These are phyloP conservation scores for Orychophragmus violaceus DNA, from an alignment of 345 rosid genomes.

Conservation along the genomic window DNA sequence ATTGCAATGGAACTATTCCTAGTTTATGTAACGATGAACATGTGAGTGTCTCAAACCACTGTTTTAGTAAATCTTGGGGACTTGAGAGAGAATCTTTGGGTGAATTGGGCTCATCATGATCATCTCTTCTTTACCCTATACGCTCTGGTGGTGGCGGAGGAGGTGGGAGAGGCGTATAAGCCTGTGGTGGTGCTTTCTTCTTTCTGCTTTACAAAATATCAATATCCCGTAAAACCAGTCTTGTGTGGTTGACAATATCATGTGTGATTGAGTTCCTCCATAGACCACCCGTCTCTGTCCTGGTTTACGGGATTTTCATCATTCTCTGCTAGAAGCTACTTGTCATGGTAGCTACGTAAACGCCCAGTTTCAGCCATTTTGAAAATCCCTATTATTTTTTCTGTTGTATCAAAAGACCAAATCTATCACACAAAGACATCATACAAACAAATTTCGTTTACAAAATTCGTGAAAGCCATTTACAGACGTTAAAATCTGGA, in stretches of 20 bases:
- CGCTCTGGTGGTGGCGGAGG: too few relatives aligned
- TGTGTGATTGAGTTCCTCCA: conserved; percentile 77
- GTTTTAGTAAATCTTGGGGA: conserved; percentile 23
- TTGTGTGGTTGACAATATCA: conserved; percentile 42
- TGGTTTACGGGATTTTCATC: conserved; percentile 56
- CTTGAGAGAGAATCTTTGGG: conserved; percentile 22
- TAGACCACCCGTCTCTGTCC: conserved; percentile 44
- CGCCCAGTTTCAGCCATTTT: conserved; percentile 50
- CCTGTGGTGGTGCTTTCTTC: conserved; percentile 4
- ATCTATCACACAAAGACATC: too few relatives aligned
- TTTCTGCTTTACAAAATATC: conserved; percentile 43
- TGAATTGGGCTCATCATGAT: too few relatives aligned
- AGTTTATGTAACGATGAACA: too few relatives aligned
- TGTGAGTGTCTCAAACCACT: conserved; percentile 30
- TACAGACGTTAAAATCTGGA: background rate
- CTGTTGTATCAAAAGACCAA: background rate
- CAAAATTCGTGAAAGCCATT: background rate
- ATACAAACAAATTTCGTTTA: background rate
- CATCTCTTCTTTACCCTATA: too few relatives aligned
- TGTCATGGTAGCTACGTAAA: too few relatives aligned
- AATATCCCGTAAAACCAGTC: conserved; percentile 72
- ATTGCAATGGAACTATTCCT: too few relatives aligned
- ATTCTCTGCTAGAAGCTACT: conserved; percentile 58
- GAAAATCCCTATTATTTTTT: conserved; percentile 56
- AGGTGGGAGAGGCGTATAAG: background rate